A percentile compares a stretch with the other conserved stretches of the same genome.
Evolutionary conservation across 2,329 filamentous ascomycete species (phyloP).

Genomic region (Aspergillus amoenus): DNA sequence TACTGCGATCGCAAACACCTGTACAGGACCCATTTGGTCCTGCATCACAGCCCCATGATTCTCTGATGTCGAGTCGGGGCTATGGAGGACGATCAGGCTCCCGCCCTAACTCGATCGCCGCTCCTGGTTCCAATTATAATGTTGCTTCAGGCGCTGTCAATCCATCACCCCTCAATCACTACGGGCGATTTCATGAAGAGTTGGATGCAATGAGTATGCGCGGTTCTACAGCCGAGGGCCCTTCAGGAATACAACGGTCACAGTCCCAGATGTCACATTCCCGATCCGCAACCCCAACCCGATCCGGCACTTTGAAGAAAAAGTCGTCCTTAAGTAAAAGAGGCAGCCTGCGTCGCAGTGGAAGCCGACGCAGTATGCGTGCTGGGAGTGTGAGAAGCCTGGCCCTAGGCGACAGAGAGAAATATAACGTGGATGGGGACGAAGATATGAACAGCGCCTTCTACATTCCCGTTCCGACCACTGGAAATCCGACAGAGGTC

Average conservation of each 20-base stretch:
- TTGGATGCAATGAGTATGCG: constrained; percentile 36
- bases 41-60: constrained; percentile 29
- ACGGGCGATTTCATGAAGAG: constrained; percentile 42
- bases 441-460: constrained; percentile 79
- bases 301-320: constrained; percentile 82
- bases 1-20: constrained; percentile 39
- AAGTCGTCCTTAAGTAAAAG: constrained; percentile 74
- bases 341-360: constrained; percentile 73
- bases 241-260: constrained; percentile 36
- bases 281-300: constrained; percentile 41
- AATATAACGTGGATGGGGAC: constrained; percentile 46
- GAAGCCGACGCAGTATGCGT: constrained; percentile 76
- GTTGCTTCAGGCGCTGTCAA: constrained; percentile 35
- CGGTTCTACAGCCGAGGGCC: constrained; percentile 33
- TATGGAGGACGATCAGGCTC: constrained; percentile 36
- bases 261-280: constrained; percentile 44
- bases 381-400: constrained; percentile 86
- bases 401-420: constrained; percentile 64
- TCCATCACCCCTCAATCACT: constrained; percentile 32
- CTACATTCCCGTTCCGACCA: constrained; percentile 83
- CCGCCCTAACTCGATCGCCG: constrained; percentile 43
- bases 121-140: constrained; percentile 36
- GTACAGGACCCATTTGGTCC: constrained; percentile 39
- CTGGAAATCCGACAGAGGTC: constrained; percentile 81
- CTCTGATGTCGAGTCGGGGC: constrained; percentile 30